phyloP scores from a whole-genome alignment of 805 yeast genomes.

The Lachancea dasiensis region DNA sequence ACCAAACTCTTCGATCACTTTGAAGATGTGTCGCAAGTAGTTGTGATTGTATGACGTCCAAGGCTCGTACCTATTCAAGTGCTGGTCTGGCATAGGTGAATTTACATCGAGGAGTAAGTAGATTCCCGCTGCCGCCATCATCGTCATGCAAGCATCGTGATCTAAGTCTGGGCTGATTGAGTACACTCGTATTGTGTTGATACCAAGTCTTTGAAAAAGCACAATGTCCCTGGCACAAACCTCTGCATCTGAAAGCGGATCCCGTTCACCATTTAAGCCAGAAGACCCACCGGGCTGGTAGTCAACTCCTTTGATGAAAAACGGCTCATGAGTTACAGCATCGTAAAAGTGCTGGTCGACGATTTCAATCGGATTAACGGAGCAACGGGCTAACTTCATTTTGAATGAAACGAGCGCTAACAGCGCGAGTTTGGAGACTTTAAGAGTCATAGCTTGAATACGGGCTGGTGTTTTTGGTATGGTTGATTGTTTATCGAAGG shows the following conservation, averaged over 20 bases:
- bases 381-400: constrained; percentile 13
- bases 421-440: too few species aligned
- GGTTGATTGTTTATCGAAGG: too few species aligned
- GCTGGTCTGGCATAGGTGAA: constrained; percentile 73
- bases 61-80: constrained; percentile 85
- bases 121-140: constrained; percentile 89
- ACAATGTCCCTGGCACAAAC: constrained; percentile 76
- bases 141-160: constrained; percentile 87
- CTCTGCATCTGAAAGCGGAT: constrained; percentile 71
- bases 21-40: constrained; percentile 71
- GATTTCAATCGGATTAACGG: constrained; percentile 62
- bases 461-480: not conserved
- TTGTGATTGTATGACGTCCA: constrained; percentile 76
- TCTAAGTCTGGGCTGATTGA: constrained; percentile 75
- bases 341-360: constrained; percentile 71
- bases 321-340: constrained; percentile 67
- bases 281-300: constrained; percentile 96
- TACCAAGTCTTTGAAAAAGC: constrained; percentile 75
- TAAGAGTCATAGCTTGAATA: too few species aligned
- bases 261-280: constrained; percentile 48
- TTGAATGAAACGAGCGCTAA: too few species aligned
- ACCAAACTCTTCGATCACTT: constrained; percentile 74
- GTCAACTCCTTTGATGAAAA: constrained; percentile 81
- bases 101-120: constrained; percentile 87
- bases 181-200: constrained; percentile 83